Evolutionary conservation across 2,329 filamentous ascomycete genomes (phyloP), one percentile per base, ranked within the genome.

Genomic region (Pyricularia pennisetigena): DNA sequence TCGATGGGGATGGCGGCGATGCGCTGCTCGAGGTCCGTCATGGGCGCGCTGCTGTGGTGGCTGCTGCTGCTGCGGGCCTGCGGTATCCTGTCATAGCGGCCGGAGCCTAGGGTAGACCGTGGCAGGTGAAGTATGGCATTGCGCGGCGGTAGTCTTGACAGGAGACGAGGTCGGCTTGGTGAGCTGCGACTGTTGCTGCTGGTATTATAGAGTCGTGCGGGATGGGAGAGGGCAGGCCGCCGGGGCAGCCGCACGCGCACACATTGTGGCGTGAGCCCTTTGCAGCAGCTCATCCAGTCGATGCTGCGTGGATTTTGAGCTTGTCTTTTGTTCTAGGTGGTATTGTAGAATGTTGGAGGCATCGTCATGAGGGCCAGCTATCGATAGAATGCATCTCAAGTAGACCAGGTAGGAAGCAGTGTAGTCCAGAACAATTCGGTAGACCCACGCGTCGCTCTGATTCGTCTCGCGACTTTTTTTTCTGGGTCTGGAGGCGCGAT

Each of bases 1-100:
- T 90, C 87, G 74, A 94, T 90, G 2, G 91, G 91, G 68, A 94
- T 94, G 6, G 86, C 87, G 20, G 88, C 82, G 70, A 94, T 93
- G 71, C 88, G 85, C 62, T 78, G 77, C 73, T 87, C 84, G 68
- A 87, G 79, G 24, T 83, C 82, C 32, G 72, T 73, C 4, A 73
- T 73, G 9, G 72, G 73, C 49, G 71, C 70, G 65, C 54, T 35
- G 68, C 65, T 68, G 62, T 66, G 35, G 67, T 69, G 26, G 30
- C 28, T 41, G 65, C n/a, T 23, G 29, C 30, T 59, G 65, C n/a
- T 20, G 32, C 41, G 41, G 20, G 41, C 41, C 20, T 49, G 41
- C 7, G 41, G 41, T 61, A 49, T 10, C 64, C 16, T 49, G 61
- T 32, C 61, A 54, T 28, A 57, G 3, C 35, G 54, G 41, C 41